Conservation (phyloP, 805 yeast species). For the Candida endomychidarum region DNA sequence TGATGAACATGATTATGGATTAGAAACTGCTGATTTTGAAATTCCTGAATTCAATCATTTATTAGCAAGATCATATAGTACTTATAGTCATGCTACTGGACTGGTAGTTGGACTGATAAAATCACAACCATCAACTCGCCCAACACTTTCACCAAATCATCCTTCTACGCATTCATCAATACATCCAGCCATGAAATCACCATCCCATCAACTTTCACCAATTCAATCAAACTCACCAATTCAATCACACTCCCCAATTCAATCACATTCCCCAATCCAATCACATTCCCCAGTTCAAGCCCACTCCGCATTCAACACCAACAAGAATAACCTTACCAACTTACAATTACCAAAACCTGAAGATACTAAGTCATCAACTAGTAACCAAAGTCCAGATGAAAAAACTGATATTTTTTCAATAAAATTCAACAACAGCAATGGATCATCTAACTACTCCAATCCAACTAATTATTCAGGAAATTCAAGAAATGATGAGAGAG, state of each 20-base stretch:
- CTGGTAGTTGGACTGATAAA: neutral
- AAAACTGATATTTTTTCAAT: slow-evolving; percentile 18
- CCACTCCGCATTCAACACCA: neutral
- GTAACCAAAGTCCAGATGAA: slow-evolving; percentile 18
- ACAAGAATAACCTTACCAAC: neutral
- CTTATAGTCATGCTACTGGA: slow-evolving; percentile 23
- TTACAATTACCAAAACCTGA: slow-evolving; percentile 17
- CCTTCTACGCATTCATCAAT: neutral
- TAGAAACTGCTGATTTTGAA: slow-evolving; percentile 27
- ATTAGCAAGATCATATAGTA: slow-evolving; percentile 28
- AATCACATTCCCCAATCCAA: neutral
- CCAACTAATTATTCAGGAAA: slow-evolving; percentile 32
- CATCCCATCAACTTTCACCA: neutral
- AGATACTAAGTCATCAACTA: slow-evolving; percentile 17
- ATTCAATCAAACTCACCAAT: slow-evolving; percentile 6
- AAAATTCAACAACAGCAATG: slow-evolving; percentile 16
- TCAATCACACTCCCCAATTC: neutral
- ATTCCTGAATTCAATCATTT: slow-evolving; percentile 33
- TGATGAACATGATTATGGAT: slow-evolving; percentile 22
- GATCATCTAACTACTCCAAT: slow-evolving; percentile 32
- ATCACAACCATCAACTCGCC: too few species aligned
- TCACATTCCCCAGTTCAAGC: neutral
- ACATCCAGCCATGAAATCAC: neutral
- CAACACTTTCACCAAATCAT: neutral
- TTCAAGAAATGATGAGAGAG: slow-evolving; percentile 18